Conservation (phyloP, 345 rosid species). For the Sonneratia alba region DNA sequence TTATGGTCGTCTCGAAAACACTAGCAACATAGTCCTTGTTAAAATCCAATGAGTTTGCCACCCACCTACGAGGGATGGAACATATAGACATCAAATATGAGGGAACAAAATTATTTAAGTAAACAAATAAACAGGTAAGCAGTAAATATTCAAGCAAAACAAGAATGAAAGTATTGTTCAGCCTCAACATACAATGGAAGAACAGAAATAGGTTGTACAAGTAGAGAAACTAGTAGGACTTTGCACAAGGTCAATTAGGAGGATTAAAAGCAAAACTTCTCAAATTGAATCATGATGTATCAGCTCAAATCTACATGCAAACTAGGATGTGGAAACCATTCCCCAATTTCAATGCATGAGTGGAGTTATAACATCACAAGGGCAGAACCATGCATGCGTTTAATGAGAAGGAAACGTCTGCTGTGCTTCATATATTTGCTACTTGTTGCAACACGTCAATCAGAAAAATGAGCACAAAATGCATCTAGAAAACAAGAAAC, state of each 20-base stretch:
- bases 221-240: neutral
- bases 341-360: neutral
- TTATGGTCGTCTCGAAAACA: conserved; percentile 99
- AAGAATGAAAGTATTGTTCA: neutral
- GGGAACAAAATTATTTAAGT: neutral
- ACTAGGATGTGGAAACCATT: too few species aligned
- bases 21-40: conserved; percentile 91
- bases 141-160: neutral
- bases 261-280: neutral
- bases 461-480: neutral
- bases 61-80: conserved; percentile 55
- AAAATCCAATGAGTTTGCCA: conserved; percentile 82
- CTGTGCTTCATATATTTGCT: neutral
- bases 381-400: neutral
- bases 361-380: neutral
- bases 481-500: conserved; percentile 17
- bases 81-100: neutral
- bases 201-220: neutral
- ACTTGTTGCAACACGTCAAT: neutral
- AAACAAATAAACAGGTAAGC: neutral
- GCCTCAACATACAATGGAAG: neutral
- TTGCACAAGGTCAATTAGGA: neutral
- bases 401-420: neutral
- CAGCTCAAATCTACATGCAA: too few species aligned
- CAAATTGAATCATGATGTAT: neutral